A percentile compares a stretch with the other conserved stretches of the same genome.
These are phyloP conservation scores for Pseudogymnoascus sp. DNA, from an alignment of 2,329 filamentous ascomycete genomes.

Conservation along the genomic window DNA sequence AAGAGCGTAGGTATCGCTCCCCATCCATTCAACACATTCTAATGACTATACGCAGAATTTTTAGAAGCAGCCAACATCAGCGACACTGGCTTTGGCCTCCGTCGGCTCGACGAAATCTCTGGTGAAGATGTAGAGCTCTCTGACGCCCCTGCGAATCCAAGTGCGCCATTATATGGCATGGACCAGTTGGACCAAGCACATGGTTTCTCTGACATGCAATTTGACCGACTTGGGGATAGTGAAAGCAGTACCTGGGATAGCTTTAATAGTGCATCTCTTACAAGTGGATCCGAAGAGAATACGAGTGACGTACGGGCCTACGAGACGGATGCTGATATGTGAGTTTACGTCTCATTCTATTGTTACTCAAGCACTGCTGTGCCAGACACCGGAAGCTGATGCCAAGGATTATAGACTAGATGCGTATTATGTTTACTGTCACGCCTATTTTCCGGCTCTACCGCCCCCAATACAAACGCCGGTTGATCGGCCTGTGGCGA, in stretches of 20 bases:
- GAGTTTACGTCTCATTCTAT: constrained; percentile 5
- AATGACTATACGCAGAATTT: constrained; percentile 10
- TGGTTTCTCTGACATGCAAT: not conserved
- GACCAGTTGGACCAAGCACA: constrained; percentile 10
- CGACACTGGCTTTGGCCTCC: constrained; percentile 41
- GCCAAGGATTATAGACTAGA: constrained; percentile 30
- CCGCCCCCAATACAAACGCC: constrained; percentile 33
- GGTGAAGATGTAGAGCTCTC: constrained; percentile 38
- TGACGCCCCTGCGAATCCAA: constrained; percentile 17
- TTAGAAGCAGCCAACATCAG: constrained; percentile 29
- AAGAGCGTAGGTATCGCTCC: constrained; percentile 14
- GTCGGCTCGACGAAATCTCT: constrained; percentile 37
- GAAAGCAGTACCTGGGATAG: constrained; percentile 6
- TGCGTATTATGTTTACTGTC: constrained; percentile 45
- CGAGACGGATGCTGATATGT: constrained; percentile 22
- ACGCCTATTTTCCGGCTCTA: constrained; percentile 42
- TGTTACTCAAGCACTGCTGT: not conserved
- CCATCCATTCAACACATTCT: constrained; percentile 16
- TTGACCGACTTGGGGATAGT: not conserved
- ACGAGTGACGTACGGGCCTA: constrained; percentile 18
- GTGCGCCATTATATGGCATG: constrained; percentile 6
- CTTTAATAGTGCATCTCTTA: constrained; percentile 13
- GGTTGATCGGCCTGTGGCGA: constrained; percentile 26
- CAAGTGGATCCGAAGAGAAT: constrained; percentile 11
- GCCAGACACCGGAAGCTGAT: not conserved